Evolutionary conservation across 345 rosid genomes (phyloP).

Genomic region (Pistacia vera): DNA sequence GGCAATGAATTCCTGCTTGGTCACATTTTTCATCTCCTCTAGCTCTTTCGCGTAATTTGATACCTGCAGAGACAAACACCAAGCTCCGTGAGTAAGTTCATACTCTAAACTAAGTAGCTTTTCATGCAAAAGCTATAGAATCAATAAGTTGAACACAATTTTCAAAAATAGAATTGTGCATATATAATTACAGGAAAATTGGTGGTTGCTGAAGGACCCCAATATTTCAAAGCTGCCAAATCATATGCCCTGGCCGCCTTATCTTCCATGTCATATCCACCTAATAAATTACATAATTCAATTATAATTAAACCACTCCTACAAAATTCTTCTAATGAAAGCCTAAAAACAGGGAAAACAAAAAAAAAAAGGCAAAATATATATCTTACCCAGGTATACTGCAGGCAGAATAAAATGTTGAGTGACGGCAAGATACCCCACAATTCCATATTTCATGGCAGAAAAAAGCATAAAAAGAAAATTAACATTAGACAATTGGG

Average conservation of each 20-base stretch:
- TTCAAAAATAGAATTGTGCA: not conserved
- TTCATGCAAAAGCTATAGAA: constrained; percentile 21
- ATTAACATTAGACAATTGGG: constrained; percentile 17
- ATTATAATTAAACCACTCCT: not conserved
- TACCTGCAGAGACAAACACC: constrained; percentile 39
- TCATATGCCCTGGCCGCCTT: constrained; percentile 97
- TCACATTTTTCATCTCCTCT: constrained; percentile 88
- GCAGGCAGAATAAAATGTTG: constrained; percentile 29
- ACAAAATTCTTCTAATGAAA: not conserved
- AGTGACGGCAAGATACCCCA: constrained; percentile 31
- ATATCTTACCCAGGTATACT: constrained; percentile 90
- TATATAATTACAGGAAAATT: constrained; percentile 70
- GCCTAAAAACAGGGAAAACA: not conserved
- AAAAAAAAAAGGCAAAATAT: not conserved
- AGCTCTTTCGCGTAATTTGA: constrained; percentile 67
- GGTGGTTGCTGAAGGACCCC: constrained; percentile 94
- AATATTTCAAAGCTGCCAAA: constrained; percentile 91
- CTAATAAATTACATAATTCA: constrained; percentile 36
- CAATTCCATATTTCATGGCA: constrained; percentile 41
- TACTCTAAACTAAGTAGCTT: not conserved
- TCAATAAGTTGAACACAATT: not conserved
- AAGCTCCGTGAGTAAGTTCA: not conserved
- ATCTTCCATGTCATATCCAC: constrained; percentile 99
- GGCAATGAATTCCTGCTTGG: constrained; percentile 96
- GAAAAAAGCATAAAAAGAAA: constrained; percentile 16